These are phyloP conservation scores for Quercus lobata DNA, from an alignment of 331 rosid species.

Conservation along the genomic window DNA sequence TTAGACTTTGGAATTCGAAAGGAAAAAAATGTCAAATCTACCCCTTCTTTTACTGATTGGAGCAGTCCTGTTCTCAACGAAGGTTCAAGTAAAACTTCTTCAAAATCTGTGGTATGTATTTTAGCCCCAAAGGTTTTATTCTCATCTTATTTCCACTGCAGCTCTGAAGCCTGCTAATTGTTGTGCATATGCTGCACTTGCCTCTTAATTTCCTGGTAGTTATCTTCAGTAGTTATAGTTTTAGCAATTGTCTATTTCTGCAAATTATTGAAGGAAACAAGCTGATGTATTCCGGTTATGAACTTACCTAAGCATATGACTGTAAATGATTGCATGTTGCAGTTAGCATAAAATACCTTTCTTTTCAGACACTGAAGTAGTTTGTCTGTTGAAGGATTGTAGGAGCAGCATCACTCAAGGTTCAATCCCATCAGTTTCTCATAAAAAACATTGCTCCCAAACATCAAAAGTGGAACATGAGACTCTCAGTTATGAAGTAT, in stretches of 20 bases:
- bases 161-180: neutral
- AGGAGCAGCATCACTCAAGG: constrained; percentile 56
- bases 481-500: constrained; percentile 58
- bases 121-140: neutral
- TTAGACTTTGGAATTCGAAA: constrained; percentile 25
- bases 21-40: constrained; percentile 17
- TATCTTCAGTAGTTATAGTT: neutral
- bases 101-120: constrained; percentile 45
- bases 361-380: constrained; percentile 21
- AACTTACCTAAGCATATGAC: neutral
- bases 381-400: constrained; percentile 47
- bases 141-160: neutral
- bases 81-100: constrained; percentile 21
- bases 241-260: neutral
- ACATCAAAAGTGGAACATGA: constrained; percentile 30
- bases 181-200: neutral
- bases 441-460: constrained; percentile 28
- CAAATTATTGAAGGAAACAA: neutral
- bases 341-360: neutral
- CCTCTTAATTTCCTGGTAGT: neutral
- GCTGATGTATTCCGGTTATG: neutral
- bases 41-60: constrained; percentile 14
- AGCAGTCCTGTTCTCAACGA: constrained; percentile 4
- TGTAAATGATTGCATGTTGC: neutral
- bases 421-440: constrained; percentile 41